A percentile compares a stretch with the other conserved stretches of the same genome.
Evolutionary conservation across 257 asterid species (phyloP).

Genomic region (Linaria vulgaris): DNA sequence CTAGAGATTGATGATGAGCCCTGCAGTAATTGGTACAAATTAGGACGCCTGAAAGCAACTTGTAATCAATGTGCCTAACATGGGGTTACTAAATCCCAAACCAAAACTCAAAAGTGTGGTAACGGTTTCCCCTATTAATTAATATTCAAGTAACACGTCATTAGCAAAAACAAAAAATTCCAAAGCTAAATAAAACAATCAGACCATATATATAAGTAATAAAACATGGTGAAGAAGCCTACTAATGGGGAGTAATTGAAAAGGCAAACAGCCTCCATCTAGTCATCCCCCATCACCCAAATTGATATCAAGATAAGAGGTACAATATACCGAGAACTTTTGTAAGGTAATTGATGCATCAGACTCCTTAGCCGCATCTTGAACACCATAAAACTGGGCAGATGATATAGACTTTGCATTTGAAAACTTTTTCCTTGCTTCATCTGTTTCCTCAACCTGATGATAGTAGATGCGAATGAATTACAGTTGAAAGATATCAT

Average conservation of each 20-base stretch:
- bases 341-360: conserved; percentile 79
- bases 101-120: too few species aligned
- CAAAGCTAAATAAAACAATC: too few species aligned
- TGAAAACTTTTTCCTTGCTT: conserved; percentile 95
- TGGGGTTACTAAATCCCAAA: too few species aligned
- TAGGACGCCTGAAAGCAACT: background rate
- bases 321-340: conserved; percentile 68
- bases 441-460: conserved; percentile 94
- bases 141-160: too few species aligned
- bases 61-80: background rate
- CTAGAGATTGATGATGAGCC: conserved; percentile 92
- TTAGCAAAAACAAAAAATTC: too few species aligned
- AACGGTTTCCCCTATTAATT: too few species aligned
- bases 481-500: conserved; percentile 2
- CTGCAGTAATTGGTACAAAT: conserved; percentile 36
- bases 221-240: background rate
- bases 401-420: conserved; percentile 98
- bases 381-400: conserved; percentile 88
- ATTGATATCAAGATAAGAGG: background rate
- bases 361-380: conserved; percentile 46
- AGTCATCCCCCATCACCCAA: too few species aligned
- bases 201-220: background rate
- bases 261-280: background rate
- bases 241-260: background rate
- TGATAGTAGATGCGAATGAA: conserved; percentile 18